Conservation (phyloP, 305 asterid genomes). For the Solanum hybrid region DNA sequence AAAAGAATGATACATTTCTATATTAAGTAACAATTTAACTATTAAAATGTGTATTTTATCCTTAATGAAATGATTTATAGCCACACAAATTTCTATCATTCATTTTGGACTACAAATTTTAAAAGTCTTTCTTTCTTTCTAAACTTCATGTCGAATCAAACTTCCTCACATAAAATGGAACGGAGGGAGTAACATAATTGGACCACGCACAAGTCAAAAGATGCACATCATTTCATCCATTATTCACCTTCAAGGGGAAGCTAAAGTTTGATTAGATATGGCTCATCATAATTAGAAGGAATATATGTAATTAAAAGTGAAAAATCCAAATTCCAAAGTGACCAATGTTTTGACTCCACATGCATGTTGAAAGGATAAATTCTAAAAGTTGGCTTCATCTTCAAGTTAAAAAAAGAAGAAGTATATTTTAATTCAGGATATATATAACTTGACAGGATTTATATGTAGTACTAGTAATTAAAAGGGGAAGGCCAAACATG, state of each 20-base stretch:
- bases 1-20: no score
- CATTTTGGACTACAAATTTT: no score
- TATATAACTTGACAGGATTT: background rate
- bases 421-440: background rate
- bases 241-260: background rate
- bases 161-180: no score
- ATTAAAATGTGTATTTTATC: no score
- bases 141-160: no score
- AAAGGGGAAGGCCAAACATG: background rate
- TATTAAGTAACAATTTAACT: no score
- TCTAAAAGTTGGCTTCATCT: background rate
- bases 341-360: background rate
- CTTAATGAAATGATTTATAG: no score
- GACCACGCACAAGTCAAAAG: background rate
- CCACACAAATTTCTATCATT: no score
- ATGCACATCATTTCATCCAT: background rate
- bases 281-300: background rate
- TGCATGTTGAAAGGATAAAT: background rate
- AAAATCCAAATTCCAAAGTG: background rate
- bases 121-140: no score
- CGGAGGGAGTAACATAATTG: background rate
- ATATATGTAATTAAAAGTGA: constrained; percentile 1
- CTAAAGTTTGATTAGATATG: background rate
- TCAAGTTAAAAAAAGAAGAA: background rate
- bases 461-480: background rate